A percentile compares a stretch with the other conserved stretches of the same genome.
phyloP scores from a whole-genome alignment of 768 basidiomycete genomes.

The Rhodosporidiobolus odoratus region DNA sequence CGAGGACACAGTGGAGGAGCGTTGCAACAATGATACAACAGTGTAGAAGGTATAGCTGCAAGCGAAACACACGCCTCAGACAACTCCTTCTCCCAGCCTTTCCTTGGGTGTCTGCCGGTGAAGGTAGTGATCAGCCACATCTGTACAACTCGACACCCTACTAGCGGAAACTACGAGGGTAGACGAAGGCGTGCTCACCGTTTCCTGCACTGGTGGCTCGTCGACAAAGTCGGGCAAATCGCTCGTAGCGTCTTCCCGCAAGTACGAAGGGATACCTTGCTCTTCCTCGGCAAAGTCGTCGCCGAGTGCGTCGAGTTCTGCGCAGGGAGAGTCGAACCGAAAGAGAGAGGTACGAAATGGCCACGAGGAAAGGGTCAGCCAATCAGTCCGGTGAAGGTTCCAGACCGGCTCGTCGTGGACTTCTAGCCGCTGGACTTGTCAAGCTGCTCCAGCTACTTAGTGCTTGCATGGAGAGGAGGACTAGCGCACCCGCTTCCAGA shows the following conservation, averaged over 20 bases:
- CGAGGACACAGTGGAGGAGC: no score
- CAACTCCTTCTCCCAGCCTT: constrained; percentile 33
- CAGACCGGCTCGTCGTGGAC: no score
- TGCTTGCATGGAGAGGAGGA: not conserved
- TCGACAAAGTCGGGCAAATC: constrained; percentile 90
- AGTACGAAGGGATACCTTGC: constrained; percentile 82
- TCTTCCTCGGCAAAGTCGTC: constrained; percentile 66
- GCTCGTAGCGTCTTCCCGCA: constrained; percentile 63
- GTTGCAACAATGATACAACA: no score
- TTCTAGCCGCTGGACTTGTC: no score
- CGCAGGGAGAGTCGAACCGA: no score
- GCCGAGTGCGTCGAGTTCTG: constrained; percentile 91
- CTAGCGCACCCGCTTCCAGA: constrained; percentile 74
- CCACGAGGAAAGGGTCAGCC: not conserved
- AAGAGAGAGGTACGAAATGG: no score
- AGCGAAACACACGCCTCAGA: no score
- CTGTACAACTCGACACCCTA: no score
- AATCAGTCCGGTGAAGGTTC: no score
- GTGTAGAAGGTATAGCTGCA: no score
- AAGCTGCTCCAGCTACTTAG: no score
- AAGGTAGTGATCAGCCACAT: not conserved
- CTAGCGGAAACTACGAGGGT: not conserved
- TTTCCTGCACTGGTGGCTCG: constrained; percentile 66
- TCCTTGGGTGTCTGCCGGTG: constrained; percentile 25
- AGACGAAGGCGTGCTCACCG: constrained; percentile 26